These are phyloP conservation scores for Rhodotorula sp. DNA, from an alignment of 1,284 basidiomycete species.

Conservation along the genomic window DNA sequence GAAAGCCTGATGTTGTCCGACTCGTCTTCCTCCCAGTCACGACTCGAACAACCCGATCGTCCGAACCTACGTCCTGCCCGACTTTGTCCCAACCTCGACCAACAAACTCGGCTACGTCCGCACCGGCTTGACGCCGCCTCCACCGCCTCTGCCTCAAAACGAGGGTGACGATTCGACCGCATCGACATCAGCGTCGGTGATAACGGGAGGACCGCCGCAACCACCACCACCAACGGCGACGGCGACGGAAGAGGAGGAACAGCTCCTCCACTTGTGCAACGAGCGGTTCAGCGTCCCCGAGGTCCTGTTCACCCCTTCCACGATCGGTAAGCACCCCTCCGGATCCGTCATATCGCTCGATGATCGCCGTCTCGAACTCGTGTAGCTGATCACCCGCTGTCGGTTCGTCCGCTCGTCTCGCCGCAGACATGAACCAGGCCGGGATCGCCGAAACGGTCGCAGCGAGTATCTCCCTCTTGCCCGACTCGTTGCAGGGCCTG, in stretches of 20 bases:
- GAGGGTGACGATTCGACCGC: no score
- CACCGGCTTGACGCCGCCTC: constrained; percentile 25
- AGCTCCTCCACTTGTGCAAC: constrained; percentile 80
- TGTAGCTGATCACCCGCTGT: no score
- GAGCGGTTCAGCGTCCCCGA: constrained; percentile 89
- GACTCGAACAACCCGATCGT: constrained; percentile 63
- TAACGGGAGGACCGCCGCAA: no score
- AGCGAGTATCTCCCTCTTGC: constrained; percentile 68
- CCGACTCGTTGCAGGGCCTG: constrained; percentile 77
- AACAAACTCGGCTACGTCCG: constrained; percentile 69
- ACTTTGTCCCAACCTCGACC: constrained; percentile 61
- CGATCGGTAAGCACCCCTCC: constrained; percentile 66
- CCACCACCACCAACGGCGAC: not conserved
- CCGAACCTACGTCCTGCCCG: constrained; percentile 85
- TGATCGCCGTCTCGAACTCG: no score
- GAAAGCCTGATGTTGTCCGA: not conserved
- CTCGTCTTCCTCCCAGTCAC: not conserved
- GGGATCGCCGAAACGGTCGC: constrained; percentile 76
- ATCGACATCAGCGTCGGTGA: no score
- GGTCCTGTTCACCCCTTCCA: constrained; percentile 79
- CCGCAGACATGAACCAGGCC: constrained; percentile 71
- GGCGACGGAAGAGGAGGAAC: constrained; percentile 57
- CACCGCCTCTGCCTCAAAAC: constrained; percentile 1
- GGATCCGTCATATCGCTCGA: not conserved
- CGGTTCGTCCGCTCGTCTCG: not conserved